phyloP scores from a whole-genome alignment of 495 filamentous ascomycete species.

The Penicillium waksmanii region DNA sequence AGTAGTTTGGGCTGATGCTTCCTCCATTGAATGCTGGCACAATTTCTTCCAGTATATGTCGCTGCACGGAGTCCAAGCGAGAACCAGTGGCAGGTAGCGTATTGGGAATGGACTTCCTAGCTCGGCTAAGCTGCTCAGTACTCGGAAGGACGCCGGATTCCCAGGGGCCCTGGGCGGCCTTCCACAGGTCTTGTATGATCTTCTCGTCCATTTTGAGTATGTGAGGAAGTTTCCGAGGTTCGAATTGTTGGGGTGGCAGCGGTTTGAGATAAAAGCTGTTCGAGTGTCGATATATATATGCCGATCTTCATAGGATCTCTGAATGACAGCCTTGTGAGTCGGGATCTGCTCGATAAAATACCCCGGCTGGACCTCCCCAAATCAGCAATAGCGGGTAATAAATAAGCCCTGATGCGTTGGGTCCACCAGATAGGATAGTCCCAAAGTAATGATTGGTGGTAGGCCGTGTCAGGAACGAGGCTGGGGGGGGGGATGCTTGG shows the following conservation, averaged over 20 bases:
- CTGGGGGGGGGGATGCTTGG: conserved; percentile 1
- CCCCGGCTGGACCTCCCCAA: conserved; percentile 23
- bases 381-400: conserved; percentile 8
- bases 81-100: conserved; percentile 46
- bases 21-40: conserved; percentile 67
- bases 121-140: conserved; percentile 33
- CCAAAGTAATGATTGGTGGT: not conserved
- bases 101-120: conserved; percentile 43
- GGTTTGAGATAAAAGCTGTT: conserved; percentile 16
- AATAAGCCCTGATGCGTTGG: not conserved
- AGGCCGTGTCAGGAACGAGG: conserved; percentile 11
- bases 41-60: conserved; percentile 62
- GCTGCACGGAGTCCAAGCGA: conserved; percentile 46
- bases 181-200: conserved; percentile 40
- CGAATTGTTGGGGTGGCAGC: no score
- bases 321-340: conserved; percentile 1
- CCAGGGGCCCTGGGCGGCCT: conserved; percentile 37
- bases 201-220: conserved; percentile 24
- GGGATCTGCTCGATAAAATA: conserved; percentile 17
- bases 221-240: no score
- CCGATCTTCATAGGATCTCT: conserved; percentile 15
- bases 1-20: conserved; percentile 71
- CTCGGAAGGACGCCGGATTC: conserved; percentile 41
- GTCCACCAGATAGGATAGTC: not conserved
- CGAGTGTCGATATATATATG: no score